Percentiles rank a stretch among this genome's conserved stretches.
These are phyloP conservation scores for Manihot esculenta DNA, from an alignment of 441 rosid species.

Conservation along the genomic window DNA sequence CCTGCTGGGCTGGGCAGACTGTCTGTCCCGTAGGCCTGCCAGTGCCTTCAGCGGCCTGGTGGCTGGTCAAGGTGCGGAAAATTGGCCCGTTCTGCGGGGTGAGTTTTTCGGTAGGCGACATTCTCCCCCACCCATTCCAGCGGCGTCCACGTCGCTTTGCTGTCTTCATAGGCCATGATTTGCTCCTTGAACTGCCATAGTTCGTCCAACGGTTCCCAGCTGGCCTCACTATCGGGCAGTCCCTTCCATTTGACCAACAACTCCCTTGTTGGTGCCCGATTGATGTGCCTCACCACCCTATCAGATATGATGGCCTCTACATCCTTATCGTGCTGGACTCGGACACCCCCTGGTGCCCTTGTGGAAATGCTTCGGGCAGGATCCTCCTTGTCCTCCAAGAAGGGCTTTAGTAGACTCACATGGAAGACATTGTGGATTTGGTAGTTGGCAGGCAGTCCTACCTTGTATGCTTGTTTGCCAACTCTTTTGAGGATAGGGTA, in stretches of 20 bases:
- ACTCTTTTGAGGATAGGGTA: neutral
- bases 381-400: neutral
- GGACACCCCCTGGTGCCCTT: neutral
- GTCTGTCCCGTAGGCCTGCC: too few species aligned
- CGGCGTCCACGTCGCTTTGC: neutral
- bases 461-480: neutral
- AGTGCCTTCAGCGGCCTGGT: too few species aligned
- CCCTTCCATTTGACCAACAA: too few species aligned
- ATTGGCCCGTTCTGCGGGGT: too few species aligned
- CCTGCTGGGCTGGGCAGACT: too few species aligned
- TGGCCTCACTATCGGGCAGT: neutral
- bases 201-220: neutral
- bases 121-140: neutral
- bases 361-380: neutral
- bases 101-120: neutral
- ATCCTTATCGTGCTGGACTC: neutral
- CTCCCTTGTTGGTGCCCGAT: too few species aligned
- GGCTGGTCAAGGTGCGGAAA: too few species aligned
- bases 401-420: neutral
- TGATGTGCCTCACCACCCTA: too few species aligned
- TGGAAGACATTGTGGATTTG: neutral
- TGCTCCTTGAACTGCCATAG: neutral
- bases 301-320: neutral
- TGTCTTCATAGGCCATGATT: neutral
- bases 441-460: neutral